Evolutionary conservation across 305 asterid genomes (phyloP).

Genomic region (Plantago lanceolata): DNA sequence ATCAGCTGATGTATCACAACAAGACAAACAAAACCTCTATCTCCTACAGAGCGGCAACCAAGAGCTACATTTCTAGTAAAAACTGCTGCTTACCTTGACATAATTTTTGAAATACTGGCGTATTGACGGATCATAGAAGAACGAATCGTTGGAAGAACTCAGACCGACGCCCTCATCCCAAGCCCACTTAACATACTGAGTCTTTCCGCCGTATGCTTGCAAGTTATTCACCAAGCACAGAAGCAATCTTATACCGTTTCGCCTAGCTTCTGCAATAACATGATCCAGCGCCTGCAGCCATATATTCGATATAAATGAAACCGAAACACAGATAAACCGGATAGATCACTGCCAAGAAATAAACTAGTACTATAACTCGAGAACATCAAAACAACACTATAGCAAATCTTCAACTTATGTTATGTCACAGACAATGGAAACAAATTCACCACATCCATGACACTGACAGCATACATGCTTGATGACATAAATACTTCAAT

Average conservation of each 20-base stretch:
- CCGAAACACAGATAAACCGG: background rate
- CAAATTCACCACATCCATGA: no score
- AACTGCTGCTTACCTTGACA: constrained; percentile 52
- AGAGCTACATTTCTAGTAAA: constrained; percentile 6
- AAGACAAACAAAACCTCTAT: constrained; percentile 22
- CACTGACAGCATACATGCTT: no score
- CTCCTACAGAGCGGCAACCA: background rate
- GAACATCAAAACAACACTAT: no score
- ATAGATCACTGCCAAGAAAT: background rate
- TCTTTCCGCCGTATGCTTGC: constrained; percentile 98
- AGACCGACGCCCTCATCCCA: constrained; percentile 96
- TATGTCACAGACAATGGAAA: no score
- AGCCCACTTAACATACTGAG: constrained; percentile 97
- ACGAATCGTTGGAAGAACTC: constrained; percentile 94
- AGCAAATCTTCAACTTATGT: no score
- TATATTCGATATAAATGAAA: constrained; percentile 10
- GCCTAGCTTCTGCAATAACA: constrained; percentile 84
- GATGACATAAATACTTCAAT: no score
- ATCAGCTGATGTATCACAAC: constrained; percentile 3
- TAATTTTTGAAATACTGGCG: constrained; percentile 80
- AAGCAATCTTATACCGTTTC: constrained; percentile 69
- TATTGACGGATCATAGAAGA: constrained; percentile 92
- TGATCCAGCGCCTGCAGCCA: constrained; percentile 91
- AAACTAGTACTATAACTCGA: no score
- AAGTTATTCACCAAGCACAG: constrained; percentile 85